phyloP scores from a whole-genome alignment of 768 basidiomycete genomes.

The Lentinula detonsa region DNA sequence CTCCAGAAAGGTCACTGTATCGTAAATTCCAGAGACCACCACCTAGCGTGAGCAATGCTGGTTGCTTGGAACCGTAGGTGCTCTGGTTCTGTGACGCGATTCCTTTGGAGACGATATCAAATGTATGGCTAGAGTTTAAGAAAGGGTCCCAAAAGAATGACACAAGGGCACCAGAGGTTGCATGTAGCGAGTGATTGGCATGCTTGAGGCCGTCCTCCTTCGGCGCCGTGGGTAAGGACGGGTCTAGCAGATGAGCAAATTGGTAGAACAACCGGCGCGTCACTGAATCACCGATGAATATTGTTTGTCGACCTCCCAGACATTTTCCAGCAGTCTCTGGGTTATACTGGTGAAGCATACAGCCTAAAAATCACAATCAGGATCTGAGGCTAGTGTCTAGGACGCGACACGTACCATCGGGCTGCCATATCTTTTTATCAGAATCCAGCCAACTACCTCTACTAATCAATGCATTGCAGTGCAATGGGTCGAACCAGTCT shows the following conservation, averaged over 20 bases:
- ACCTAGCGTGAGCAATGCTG: slow-evolving; percentile 75
- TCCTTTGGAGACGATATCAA: slow-evolving; percentile 31
- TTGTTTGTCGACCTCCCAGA: slow-evolving; percentile 49
- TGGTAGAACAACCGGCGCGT: slow-evolving; percentile 78
- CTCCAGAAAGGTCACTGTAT: slow-evolving; percentile 64
- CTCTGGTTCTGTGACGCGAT: slow-evolving; percentile 3
- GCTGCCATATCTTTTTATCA: slow-evolving; percentile 74
- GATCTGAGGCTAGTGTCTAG: slow-evolving; percentile 5
- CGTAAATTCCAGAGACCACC: slow-evolving; percentile 89
- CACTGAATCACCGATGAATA: slow-evolving; percentile 84
- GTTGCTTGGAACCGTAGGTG: slow-evolving; percentile 16
- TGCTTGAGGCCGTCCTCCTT: slow-evolving; percentile 63
- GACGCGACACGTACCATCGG: slow-evolving; percentile 53
- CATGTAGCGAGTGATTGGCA: slow-evolving; percentile 47
- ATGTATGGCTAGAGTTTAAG: slow-evolving; percentile 60
- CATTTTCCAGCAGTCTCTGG: slow-evolving; percentile 49
- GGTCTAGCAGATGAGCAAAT: slow-evolving; percentile 56
- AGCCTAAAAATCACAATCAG: slow-evolving; percentile 43
- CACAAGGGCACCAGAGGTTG: slow-evolving; percentile 40
- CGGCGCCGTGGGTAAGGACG: slow-evolving; percentile 43
- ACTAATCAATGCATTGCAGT: slow-evolving; percentile 66
- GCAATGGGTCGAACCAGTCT: slow-evolving; percentile 72
- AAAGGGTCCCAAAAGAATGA: slow-evolving; percentile 85
- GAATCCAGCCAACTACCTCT: slow-evolving; percentile 77
- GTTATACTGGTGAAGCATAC: slow-evolving; percentile 69